Evolutionary conservation across 345 rosid species (phyloP), one percentile per base, ranked within the genome.

Genomic region (Citropsis articulata): DNA sequence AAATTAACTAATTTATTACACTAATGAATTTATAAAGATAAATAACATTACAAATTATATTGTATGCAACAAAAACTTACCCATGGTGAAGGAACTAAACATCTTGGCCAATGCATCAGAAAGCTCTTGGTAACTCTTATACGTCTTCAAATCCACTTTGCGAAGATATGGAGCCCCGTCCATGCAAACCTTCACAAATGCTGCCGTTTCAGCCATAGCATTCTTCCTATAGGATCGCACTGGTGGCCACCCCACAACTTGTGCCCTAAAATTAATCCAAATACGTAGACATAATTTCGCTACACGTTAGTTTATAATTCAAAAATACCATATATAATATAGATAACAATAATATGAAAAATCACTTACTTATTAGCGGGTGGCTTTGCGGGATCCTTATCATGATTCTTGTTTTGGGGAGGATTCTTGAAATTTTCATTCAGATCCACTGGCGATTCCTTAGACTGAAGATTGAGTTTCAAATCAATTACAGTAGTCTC

Each of bases 181-280:
- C 96, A 95, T 95, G 86, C 91, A 89, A 3, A 95, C 99, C 93
- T 95, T 95, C 79, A 95, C 98, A 69, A 91, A 91, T 31, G 95
- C 95, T 35, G 87, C 95, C 50, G 50, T 45, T 45, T 45, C 50
- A 45, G 91, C 87, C 94, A 95, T 90, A 16, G 91, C 76, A 87
- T 95, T 95, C 93, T 91, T 95, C 85, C 98, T 81, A 85, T 90
- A 95, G 33, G 92, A 89, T 77, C 98, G 81, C 81, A 95, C 98
- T 13, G 98, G 98, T 71, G 98, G 98, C 98, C 98, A 95, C 55
- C 98, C 98, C 75, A 95, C 94, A 22, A 95, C 95, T 81, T 95
- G 98, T 22, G 92, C 88, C 87, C 98, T 95, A 24, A 59, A 33
- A 66, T 1, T 66, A 68, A 73, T 33, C 36, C 68, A 56, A 42